These are phyloP conservation scores for Phytopythium helicoides DNA, from an alignment of 352 stramenopile species.

Conservation along the genomic window DNA sequence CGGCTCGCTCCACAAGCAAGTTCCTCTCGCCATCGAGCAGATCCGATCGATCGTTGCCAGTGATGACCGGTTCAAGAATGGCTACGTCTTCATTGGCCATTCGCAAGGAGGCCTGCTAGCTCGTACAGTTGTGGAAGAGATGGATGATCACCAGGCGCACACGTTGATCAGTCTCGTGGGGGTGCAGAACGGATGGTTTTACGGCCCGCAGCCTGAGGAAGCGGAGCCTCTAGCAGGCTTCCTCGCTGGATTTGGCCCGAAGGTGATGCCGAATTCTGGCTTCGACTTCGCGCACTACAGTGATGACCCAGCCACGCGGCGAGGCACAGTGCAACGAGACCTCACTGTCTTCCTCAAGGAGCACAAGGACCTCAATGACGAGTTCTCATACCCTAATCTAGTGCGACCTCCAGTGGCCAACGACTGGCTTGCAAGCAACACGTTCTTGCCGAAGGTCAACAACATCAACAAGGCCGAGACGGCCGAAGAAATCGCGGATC, in stretches of 20 bases:
- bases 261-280: too few species aligned
- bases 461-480: conserved; percentile 20
- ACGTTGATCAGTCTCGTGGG: conserved; percentile 43
- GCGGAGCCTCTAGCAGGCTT: not conserved
- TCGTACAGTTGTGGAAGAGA: conserved; percentile 46
- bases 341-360: too few species aligned
- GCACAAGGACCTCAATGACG: too few species aligned
- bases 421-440: conserved; percentile 14
- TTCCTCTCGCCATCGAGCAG: too few species aligned
- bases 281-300: too few species aligned
- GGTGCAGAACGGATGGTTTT: conserved; percentile 43
- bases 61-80: conserved; percentile 18
- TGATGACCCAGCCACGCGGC: conserved; percentile 7
- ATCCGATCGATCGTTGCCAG: too few species aligned
- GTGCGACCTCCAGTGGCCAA: not conserved
- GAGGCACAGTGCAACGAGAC: not conserved
- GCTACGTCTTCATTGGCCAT: conserved; percentile 49
- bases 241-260: conserved; percentile 16
- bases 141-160: conserved; percentile 54
- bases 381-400: too few species aligned
- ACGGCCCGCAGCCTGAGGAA: conserved; percentile 26
- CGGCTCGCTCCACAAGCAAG: too few species aligned
- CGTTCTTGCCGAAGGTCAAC: conserved; percentile 21
- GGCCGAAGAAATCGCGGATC: conserved; percentile 6
- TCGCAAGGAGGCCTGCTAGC: conserved; percentile 46